Base-by-base conservation (phyloP, 2,329 filamentous ascomycete genomes). In the Pseudocercospora fijiensis region DNA sequence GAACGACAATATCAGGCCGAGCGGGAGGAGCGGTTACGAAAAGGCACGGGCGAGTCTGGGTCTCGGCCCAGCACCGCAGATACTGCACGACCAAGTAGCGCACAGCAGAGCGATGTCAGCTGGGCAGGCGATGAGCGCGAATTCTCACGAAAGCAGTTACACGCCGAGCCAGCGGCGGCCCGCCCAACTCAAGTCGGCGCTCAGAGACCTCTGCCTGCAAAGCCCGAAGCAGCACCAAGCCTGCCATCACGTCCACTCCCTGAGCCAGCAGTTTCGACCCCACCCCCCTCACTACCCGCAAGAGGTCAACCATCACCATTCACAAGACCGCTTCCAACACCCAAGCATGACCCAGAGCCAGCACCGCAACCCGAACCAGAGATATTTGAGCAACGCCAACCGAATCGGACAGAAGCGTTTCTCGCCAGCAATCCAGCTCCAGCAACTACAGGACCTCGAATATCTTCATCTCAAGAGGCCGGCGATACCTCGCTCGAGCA, bases 111-210 rank as follows among this genome's bases (percentile, higher is more conserved):
- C 77, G 88, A 72, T 79, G 88, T 75, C 78, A 90, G 75, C 83
- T 90, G 66, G 90, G 86, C 86, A 77, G 85, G 66, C 78, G 85
- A 88, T 67, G 88, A 91, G 75, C 84, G 85, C 51, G 87, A 90
- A 52, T 84, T 86, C 51, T 78, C 90, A 16, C 83, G 84, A 26
- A 84, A 85, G 52, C 82, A 86, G 49, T 86, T 84, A 83, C 78
- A 82, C 20, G 73, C 74, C 63, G 72, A 73, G 11, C 68, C 37
- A 16, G 53, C 65, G 10, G 63, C 70, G 2, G 56, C 68, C n/a
- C 69, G 66, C 61, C 63, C 68, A 9, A 26, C 78, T 78, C 68
- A 78, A 76, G 64, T 78, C 76, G 20, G 78, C 74, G 69, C 67
- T 33, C 65, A 74, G 18, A 61, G 75, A 49, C 74, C 77, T 27